Evolutionary conservation across 306 rosid genomes (phyloP), one percentile per base, ranked within the genome.

Genomic region (Cucumis melo): DNA sequence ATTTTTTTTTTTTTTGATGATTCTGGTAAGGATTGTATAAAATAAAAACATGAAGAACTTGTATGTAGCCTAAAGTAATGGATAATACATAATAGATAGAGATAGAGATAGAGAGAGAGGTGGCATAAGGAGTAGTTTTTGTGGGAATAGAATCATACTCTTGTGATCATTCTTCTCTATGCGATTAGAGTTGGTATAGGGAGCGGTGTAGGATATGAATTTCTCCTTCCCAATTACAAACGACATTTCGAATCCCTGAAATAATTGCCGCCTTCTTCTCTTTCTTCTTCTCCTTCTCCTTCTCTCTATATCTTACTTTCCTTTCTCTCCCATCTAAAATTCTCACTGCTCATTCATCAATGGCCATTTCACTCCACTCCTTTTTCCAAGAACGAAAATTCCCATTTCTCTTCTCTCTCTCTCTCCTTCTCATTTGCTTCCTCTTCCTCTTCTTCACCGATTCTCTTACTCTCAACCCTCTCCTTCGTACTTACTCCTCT

Each of bases 401-500:
- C 86, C 96, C 91, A 0, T 90, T 92, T 88, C 48, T 86, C 42
- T 75, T 86, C 48, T 74, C 92, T 10, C 87, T 94, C 83, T 38
- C 85, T 1, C 38, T 88, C 24, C 78, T 89, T 54, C 82, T 92
- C 73, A 32, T 89, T 61, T 87, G 82, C 79, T 78, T 86, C 74
- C 46, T 81, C 0, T 1, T 89, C 79, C 89, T 94, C 79, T 78
- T 90, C 78, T 42, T 89, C 86, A 63, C 89, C 80, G 82, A 81
- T 79, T 53, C 87, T 75, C 11, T 67, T 77, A 17, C 80, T 63
- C 78, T 78, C 36, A 70, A 75, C 83, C 83, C 91, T 13, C 58
- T 82, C 65, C 19, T 76, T 77, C 79, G 76, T 75, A 34, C 21
- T 3, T 85, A 83, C 77, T 79, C 89, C 78, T 77, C 82, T 78